These are phyloP conservation scores for Tirmania nivea DNA, from an alignment of 495 filamentous ascomycete species.

Conservation along the genomic window DNA sequence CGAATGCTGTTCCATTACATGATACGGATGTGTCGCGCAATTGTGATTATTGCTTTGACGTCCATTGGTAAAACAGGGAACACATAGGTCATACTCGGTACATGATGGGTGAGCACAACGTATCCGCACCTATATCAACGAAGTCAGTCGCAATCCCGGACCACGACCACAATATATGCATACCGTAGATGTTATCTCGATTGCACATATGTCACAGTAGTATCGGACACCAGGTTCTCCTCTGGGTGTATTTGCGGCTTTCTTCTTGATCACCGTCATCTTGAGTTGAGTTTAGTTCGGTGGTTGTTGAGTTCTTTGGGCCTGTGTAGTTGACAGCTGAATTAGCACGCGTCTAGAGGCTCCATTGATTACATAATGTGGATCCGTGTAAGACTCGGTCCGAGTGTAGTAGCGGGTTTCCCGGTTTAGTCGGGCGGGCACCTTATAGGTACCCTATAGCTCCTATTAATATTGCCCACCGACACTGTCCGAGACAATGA, in stretches of 20 bases:
- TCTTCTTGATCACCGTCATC: slow-evolving; percentile 96
- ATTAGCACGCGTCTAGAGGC: no score
- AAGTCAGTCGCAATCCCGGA: neutral
- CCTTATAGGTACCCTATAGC: no score
- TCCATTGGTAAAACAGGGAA: slow-evolving; percentile 75
- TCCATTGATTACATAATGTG: no score
- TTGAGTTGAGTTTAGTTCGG: neutral
- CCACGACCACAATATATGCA: slow-evolving; percentile 1
- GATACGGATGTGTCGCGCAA: slow-evolving; percentile 61
- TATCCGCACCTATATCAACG: slow-evolving; percentile 57
- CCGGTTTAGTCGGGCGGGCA: no score
- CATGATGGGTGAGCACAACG: slow-evolving; percentile 65
- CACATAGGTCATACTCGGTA: slow-evolving; percentile 90
- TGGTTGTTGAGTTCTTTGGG: no score
- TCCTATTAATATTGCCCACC: no score
- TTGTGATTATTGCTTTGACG: slow-evolving; percentile 58
- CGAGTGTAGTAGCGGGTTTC: no score
- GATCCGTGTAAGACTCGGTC: no score
- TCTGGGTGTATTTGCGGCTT: slow-evolving; percentile 56
- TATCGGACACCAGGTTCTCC: slow-evolving; percentile 87
- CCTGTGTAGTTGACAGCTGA: no score
- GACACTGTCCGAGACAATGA: no score
- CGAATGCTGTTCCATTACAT: slow-evolving; percentile 94
- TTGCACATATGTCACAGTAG: slow-evolving; percentile 86
- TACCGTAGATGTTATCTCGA: slow-evolving; percentile 90